phyloP scores from a whole-genome alignment of 2,329 filamentous ascomycete species.

The Colletotrichum acutatum region DNA sequence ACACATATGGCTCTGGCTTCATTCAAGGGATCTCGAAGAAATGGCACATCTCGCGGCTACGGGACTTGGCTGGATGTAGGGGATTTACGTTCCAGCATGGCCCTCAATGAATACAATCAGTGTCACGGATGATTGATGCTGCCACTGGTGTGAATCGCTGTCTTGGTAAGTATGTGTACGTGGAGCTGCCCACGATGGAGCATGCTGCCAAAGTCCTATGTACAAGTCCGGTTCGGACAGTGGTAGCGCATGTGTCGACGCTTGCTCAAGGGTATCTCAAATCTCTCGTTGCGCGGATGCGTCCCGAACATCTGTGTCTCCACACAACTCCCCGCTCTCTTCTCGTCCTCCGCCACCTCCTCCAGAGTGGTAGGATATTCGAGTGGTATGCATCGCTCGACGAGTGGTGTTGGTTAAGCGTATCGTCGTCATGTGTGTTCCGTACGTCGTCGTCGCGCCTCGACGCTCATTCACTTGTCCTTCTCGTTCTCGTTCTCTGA shows the following conservation, averaged over 20 bases:
- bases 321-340: neutral
- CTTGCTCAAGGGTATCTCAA: slow-evolving; percentile 35
- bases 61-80: neutral
- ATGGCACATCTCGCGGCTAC: neutral
- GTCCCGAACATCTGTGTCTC: neutral
- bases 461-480: slow-evolving; percentile 54
- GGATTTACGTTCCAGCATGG: neutral
- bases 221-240: slow-evolving; percentile 18
- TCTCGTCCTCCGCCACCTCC: neutral
- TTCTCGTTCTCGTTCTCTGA: slow-evolving; percentile 76
- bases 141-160: neutral
- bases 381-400: neutral
- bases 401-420: neutral
- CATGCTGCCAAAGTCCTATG: slow-evolving; percentile 19
- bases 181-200: slow-evolving; percentile 15
- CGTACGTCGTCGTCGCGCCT: neutral
- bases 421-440: neutral
- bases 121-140: neutral
- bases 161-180: slow-evolving; percentile 24
- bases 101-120: neutral
- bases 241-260: slow-evolving; percentile 4
- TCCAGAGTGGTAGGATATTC: neutral
- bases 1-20: neutral
- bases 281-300: slow-evolving; percentile 14
- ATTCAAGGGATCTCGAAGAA: neutral